These are phyloP conservation scores for Crithidia thermophila DNA, from an alignment of 208 protist genomes.

Conservation along the genomic window DNA sequence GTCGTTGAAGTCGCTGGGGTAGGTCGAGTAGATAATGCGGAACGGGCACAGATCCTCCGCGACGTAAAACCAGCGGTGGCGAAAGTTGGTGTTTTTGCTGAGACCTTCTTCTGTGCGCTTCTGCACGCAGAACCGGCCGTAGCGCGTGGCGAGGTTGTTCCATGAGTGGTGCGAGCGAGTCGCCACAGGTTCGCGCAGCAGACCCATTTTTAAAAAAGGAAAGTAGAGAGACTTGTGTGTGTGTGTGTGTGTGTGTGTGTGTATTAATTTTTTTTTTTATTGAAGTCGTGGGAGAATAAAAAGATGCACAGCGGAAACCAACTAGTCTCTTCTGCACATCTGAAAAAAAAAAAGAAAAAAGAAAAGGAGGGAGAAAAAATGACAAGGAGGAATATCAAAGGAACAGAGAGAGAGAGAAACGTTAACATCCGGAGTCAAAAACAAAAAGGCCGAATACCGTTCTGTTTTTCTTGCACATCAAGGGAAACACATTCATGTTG, in stretches of 20 bases:
- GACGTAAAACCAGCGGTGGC: constrained; percentile 26
- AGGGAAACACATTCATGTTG: too few relatives aligned
- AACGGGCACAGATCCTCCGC: constrained; percentile 29
- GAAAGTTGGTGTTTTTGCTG: constrained; percentile 35
- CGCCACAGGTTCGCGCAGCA: constrained; percentile 20
- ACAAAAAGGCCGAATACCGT: too few relatives aligned
- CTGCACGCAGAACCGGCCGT: constrained; percentile 52
- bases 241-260: too few relatives aligned
- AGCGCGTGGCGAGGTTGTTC: constrained; percentile 39
- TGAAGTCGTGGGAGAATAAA: too few relatives aligned
- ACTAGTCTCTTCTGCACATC: background rate
- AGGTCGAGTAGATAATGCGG: constrained; percentile 49
- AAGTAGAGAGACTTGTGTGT: too few relatives aligned
- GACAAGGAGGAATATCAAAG: background rate
- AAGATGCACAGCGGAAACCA: background rate
- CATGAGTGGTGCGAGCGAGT: constrained; percentile 29
- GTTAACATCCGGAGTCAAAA: background rate
- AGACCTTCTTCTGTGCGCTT: constrained; percentile 38
- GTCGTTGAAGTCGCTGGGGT: constrained; percentile 41
- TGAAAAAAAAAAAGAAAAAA: background rate
- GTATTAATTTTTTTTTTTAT: too few relatives aligned
- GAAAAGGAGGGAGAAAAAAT: background rate
- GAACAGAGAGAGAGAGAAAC: background rate
- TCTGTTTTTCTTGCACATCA: too few relatives aligned
- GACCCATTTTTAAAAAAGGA: constrained; percentile 13